Evolutionary conservation across 192 early-diverging fungal species (phyloP), one percentile per base, ranked within the genome.

Genomic region (Coemansia sp.): DNA sequence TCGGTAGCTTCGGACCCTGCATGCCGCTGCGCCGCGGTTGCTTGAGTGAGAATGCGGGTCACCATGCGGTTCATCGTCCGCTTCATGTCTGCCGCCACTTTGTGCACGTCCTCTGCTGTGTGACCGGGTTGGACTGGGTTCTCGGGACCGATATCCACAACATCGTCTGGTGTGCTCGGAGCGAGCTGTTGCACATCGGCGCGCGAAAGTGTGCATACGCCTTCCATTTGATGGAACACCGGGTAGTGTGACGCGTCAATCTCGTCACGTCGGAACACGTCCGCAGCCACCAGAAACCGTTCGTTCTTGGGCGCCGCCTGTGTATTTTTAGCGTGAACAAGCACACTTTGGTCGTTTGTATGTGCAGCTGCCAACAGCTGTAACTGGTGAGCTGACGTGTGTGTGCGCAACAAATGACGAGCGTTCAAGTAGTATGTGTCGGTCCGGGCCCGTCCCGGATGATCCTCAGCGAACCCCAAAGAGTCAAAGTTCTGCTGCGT

Each of bases 171-270:
- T 59, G 47, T 24, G 51, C 51, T 25, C 51, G 51, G 32, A 35
- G 32, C 32, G 32, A 35, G 32, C 4, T 71, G 58, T 1, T 37
- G 54, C 17, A 79, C 49, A 58, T 79, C 82, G 1, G 45, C 48
- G 8, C 70, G 76, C 37, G 70, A 66, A 57, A 84, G 75, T 19
- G 78, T 72, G 32, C 90, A 87, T 29, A 95, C 88, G 6, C 94
- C 97, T 65, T 98, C 97, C 89, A 98, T 96, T 73, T 98, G 97
- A 66, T 98, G 97, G 73, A 98, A 98, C 4, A 93, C 93, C 0
- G 97, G 97, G 73, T 97, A 98, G 67, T 98, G 97, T 59, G 86
- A 90, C 5, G 88, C 83, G 66, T 98, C 95, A 62, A 98, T 95
- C 68, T 98, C 97, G 67, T 98, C 97, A 25, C 95, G 86, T 11